Evolutionary conservation across 2,329 filamentous ascomycete genomes (phyloP).

Genomic region (Westerdykella ornata): DNA sequence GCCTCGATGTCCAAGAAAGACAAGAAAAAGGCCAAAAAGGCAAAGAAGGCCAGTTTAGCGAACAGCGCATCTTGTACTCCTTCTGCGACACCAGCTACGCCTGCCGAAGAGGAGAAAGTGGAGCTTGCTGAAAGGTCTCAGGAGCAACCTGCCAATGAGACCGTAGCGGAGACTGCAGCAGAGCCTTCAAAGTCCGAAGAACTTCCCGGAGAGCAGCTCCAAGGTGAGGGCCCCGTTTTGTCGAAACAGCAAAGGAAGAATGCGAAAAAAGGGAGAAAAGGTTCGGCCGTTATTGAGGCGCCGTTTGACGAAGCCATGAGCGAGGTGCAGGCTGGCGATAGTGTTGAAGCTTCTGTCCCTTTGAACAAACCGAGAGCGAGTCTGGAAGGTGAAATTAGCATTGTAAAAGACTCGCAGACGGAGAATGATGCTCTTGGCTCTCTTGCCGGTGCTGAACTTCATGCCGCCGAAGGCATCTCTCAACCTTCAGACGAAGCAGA

Average conservation of each 20-base stretch:
- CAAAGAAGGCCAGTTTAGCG: constrained; percentile 9
- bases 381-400: too few species aligned
- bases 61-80: constrained; percentile 7
- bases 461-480: too few species aligned
- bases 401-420: too few species aligned
- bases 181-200: not conserved
- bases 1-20: constrained; percentile 22
- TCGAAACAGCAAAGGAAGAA: constrained; percentile 15
- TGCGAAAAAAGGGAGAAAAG: constrained; percentile 9
- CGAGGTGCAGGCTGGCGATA: too few species aligned
- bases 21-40: constrained; percentile 23
- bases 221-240: constrained; percentile 1
- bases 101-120: not conserved
- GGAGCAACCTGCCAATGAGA: not conserved
- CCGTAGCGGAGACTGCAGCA: not conserved
- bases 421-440: too few species aligned
- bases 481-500: too few species aligned
- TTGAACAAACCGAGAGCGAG: too few species aligned
- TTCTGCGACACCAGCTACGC: not conserved
- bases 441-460: too few species aligned
- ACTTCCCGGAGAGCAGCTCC: not conserved
- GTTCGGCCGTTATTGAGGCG: constrained; percentile 14
- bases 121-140: not conserved
- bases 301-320: not conserved
- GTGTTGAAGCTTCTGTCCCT: too few species aligned